Percentiles rank a stretch among this genome's conserved stretches.
Conservation (phyloP, 768 basidiomycete genomes). For the Pseudohyphozyma bogoriensis region DNA sequence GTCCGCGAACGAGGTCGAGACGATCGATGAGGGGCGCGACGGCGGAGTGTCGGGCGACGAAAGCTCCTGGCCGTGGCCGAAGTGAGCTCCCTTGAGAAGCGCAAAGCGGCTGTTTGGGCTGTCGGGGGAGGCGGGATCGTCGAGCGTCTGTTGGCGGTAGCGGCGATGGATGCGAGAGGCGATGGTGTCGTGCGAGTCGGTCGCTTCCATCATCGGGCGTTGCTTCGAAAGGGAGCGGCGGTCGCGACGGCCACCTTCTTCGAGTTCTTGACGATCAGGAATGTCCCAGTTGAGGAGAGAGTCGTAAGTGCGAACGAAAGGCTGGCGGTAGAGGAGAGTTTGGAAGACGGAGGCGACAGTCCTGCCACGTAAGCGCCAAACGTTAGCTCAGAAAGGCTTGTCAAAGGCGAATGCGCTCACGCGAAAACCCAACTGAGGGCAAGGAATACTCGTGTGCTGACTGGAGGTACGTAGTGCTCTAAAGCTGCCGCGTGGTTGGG, state of each 20-base stretch:
- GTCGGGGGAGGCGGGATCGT: not conserved
- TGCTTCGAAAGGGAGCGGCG: too few relatives aligned
- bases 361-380: not conserved
- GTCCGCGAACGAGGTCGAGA: slow-evolving; percentile 1
- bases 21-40: not conserved
- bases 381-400: not conserved
- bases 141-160: not conserved
- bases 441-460: not conserved
- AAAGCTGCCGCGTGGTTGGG: not conserved
- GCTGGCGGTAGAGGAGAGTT: not conserved
- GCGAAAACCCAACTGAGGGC: not conserved
- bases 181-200: not conserved
- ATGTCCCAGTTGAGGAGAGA: too few relatives aligned
- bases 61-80: not conserved
- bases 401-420: not conserved
- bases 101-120: too few relatives aligned
- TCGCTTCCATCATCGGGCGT: not conserved
- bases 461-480: not conserved
- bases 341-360: not conserved
- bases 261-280: not conserved
- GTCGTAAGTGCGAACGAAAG: not conserved
- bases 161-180: not conserved
- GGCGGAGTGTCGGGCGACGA: slow-evolving; percentile 3
- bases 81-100: not conserved
- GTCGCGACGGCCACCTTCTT: not conserved